A percentile compares a stretch with the other conserved stretches of the same genome.
Evolutionary conservation across 2,329 filamentous ascomycete species (phyloP).

Genomic region (Westerdykella ornata): DNA sequence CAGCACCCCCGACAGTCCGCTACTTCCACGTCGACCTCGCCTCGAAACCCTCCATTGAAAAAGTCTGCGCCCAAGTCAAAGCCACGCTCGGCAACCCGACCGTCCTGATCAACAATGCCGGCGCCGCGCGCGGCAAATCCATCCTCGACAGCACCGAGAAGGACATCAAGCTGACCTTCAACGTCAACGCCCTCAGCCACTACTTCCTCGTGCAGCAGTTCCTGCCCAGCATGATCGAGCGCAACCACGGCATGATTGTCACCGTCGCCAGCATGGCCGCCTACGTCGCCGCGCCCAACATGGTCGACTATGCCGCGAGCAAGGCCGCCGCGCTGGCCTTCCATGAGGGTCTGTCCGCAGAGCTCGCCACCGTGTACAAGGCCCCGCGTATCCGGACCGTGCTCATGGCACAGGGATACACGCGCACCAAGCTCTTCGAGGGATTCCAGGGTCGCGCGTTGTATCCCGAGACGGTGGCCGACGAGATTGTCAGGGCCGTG

Average conservation of each 20-base stretch:
- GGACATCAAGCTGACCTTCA: slow-evolving; percentile 61
- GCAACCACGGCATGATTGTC: slow-evolving; percentile 66
- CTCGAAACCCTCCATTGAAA: slow-evolving; percentile 48
- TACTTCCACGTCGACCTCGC: slow-evolving; percentile 67
- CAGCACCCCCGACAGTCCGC: slow-evolving; percentile 50
- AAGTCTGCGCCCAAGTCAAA: slow-evolving; percentile 50
- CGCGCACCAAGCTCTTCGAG: slow-evolving; percentile 54
- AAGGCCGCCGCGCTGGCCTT: slow-evolving; percentile 62
- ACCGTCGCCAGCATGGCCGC: slow-evolving; percentile 61
- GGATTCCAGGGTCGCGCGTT: slow-evolving; percentile 51
- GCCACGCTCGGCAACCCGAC: slow-evolving; percentile 57
- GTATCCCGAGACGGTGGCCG: slow-evolving; percentile 57
- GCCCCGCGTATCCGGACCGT: slow-evolving; percentile 60
- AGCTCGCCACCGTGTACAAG: slow-evolving; percentile 49
- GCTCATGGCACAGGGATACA: slow-evolving; percentile 59
- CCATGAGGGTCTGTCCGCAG: slow-evolving; percentile 53
- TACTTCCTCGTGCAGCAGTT: slow-evolving; percentile 63
- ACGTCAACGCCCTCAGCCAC: slow-evolving; percentile 63
- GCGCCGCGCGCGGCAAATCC: slow-evolving; percentile 55
- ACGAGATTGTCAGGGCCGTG: slow-evolving; percentile 56
- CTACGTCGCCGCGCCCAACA: slow-evolving; percentile 54
- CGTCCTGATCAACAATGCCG: slow-evolving; percentile 67
- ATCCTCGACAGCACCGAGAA: slow-evolving; percentile 54
- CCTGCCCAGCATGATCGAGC: slow-evolving; percentile 56
- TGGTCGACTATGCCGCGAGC: slow-evolving; percentile 61